Base-by-base conservation (phyloP, 78 protist genomes). In the Dictyostelium firmibasis region DNA sequence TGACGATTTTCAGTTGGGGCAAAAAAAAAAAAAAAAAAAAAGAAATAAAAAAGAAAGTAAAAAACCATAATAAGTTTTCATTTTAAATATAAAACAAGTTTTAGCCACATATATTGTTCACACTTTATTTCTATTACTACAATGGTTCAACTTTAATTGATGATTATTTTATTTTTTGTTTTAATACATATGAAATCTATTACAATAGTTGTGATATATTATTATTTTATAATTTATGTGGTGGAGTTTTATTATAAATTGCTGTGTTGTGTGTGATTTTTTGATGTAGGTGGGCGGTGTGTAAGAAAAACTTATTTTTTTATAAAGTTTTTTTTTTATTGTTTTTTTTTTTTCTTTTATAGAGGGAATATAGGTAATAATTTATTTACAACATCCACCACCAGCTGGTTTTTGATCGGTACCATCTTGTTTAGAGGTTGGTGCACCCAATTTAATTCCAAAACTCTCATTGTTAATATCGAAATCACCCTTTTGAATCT, bases 401-500 rank as follows among this genome's bases (percentile, higher is more conserved):
- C 77, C 77, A 10, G 74, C 31, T n/a, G 62, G 29, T 62, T 64
- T 53, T 10, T 27, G 50, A 31, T 35, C 76, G 14, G 74, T 36
- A 29, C 77, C 87, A n/a, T 33, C 87, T 57, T 27, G 35, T 62
- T 53, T 62, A 4, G 29, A 9, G 6, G 38, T 69, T 83, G 93
- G 81, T 27, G 83, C 75, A 31, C 93, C 93, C n/a, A 88, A 44
- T 79, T 88, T 88, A 79, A 88, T 88, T 60, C 93, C 93, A 88
- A 88, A 88, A 9, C 81, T 88, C 53, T 88, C 93, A 79, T 88
- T 77, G 20, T 93, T 86, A 47, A 96, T 81, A 91, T 96, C 98
- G 53, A 95, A 92, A 36, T 78, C 95, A 25, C 98, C 98, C 33
- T 43, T 77, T 91, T 96, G 92, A 50, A 97, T 91, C 86, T 98